These are phyloP conservation scores for Alternaria arborescens DNA, from an alignment of 2,329 filamentous ascomycete genomes.

Conservation along the genomic window DNA sequence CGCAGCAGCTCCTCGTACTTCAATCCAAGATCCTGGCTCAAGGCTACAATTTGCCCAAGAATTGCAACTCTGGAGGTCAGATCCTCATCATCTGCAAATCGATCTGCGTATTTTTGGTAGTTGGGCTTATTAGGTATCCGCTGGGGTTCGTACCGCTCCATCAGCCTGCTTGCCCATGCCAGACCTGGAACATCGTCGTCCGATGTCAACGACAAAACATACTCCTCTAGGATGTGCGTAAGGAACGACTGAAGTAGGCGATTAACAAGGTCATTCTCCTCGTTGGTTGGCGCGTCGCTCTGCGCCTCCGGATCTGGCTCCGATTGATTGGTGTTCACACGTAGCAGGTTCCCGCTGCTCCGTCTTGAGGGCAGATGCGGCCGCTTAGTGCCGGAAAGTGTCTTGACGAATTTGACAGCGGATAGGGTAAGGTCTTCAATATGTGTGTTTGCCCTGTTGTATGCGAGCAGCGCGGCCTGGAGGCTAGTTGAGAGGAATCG, in stretches of 20 bases:
- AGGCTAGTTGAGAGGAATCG: conserved; percentile 81
- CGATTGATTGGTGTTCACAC: conserved; percentile 46
- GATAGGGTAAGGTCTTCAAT: conserved; percentile 72
- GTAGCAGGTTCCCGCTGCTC: conserved; percentile 59
- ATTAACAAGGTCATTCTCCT: conserved; percentile 69
- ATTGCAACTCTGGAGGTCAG: conserved; percentile 70
- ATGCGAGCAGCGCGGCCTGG: conserved; percentile 73
- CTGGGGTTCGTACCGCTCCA: conserved; percentile 73
- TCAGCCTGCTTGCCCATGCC: conserved; percentile 64
- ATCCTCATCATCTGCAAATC: conserved; percentile 70
- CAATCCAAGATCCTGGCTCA: conserved; percentile 67
- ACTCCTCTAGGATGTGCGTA: conserved; percentile 79
- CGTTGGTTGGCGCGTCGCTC: conserved; percentile 53
- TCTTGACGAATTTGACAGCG: conserved; percentile 75
- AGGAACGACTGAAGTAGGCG: conserved; percentile 77
- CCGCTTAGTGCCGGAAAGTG: conserved; percentile 71
- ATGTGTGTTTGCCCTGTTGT: conserved; percentile 65
- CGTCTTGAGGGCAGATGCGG: conserved; percentile 69
- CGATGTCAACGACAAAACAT: conserved; percentile 64
- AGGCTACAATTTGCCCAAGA: conserved; percentile 75
- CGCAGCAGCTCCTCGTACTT: conserved; percentile 58
- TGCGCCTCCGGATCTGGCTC: conserved; percentile 66
- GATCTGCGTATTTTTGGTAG: conserved; percentile 67
- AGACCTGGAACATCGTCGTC: conserved; percentile 59
- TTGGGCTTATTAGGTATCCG: conserved; percentile 65